A percentile compares a stretch with the other conserved stretches of the same genome.
Conservation (phyloP, 331 rosid genomes). For the Erythrophleum ivorense region DNA sequence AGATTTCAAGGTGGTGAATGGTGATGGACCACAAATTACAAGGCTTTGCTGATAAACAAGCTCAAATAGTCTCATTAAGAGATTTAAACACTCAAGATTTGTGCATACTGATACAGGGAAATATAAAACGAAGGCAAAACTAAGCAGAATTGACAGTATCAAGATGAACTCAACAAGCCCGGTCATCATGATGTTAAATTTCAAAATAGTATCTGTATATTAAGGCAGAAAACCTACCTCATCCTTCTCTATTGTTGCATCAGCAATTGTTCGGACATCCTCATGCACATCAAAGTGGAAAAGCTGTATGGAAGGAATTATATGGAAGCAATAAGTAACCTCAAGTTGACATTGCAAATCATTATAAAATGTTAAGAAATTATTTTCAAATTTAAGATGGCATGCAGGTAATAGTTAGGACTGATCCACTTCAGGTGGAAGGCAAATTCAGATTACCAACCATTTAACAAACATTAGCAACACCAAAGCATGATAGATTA, state of each 20-base stretch:
- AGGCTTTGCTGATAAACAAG: neutral
- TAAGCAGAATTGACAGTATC: neutral
- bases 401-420: neutral
- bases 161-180: constrained; percentile 7
- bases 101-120: neutral
- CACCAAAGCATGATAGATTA: neutral
- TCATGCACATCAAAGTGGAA: constrained; percentile 99
- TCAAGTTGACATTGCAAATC: constrained; percentile 13
- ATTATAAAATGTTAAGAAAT: neutral
- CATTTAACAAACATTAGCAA: neutral
- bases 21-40: neutral
- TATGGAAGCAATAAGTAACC: constrained; percentile 13
- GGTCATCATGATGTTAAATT: neutral
- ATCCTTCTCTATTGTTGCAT: constrained; percentile 95
- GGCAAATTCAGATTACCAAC: constrained; percentile 18
- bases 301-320: constrained; percentile 56
- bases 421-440: neutral
- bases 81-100: neutral
- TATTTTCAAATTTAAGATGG: constrained; percentile 3
- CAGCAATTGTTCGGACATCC: constrained; percentile 95
- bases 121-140: neutral
- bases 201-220: constrained; percentile 8
- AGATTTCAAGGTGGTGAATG: neutral
- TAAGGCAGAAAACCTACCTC: constrained; percentile 66
- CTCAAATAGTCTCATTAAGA: neutral